phyloP scores from a whole-genome alignment of 495 filamentous ascomycete species.

The Aspergillus funiculosus region DNA sequence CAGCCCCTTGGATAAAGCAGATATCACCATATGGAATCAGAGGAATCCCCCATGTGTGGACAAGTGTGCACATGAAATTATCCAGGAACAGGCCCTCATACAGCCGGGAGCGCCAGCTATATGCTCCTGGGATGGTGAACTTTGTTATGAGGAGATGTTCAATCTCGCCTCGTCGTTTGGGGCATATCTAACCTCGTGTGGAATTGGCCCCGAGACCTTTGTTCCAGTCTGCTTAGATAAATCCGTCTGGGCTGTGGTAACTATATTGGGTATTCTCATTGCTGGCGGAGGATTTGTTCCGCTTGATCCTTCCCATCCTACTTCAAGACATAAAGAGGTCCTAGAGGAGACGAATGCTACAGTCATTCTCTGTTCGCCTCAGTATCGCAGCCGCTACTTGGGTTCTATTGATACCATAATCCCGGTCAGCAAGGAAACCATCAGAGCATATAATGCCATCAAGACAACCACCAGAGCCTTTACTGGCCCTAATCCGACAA shows the following conservation, averaged over 20 bases:
- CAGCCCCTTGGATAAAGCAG: conserved; percentile 30
- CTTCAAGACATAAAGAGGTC: conserved; percentile 40
- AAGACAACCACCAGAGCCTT: conserved; percentile 4
- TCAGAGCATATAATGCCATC: conserved; percentile 29
- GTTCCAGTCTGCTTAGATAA: conserved; percentile 57
- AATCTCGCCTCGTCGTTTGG: conserved; percentile 34
- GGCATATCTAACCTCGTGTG: conserved; percentile 36
- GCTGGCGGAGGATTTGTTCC: conserved; percentile 55
- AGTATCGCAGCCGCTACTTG: conserved; percentile 21
- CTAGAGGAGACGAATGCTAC: conserved; percentile 32
- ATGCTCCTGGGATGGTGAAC: conserved; percentile 41
- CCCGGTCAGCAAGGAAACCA: conserved; percentile 33
- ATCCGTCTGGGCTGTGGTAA: conserved; percentile 49
- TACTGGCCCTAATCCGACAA: conserved; percentile 19
- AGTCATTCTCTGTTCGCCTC: conserved; percentile 38
- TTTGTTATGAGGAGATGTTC: conserved; percentile 37
- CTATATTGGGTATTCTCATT: conserved; percentile 47
- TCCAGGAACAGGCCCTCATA: conserved; percentile 19
- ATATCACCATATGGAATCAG: conserved; percentile 33
- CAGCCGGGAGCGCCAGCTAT: conserved; percentile 36
- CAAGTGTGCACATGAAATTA: conserved; percentile 45
- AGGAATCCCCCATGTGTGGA: conserved; percentile 26
- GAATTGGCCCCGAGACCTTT: conserved; percentile 42
- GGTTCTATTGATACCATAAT: conserved; percentile 31
- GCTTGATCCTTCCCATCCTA: conserved; percentile 54